These are phyloP conservation scores for Chamaecyparis obtusa DNA, from an alignment of 75 land plant species.

Conservation along the genomic window DNA sequence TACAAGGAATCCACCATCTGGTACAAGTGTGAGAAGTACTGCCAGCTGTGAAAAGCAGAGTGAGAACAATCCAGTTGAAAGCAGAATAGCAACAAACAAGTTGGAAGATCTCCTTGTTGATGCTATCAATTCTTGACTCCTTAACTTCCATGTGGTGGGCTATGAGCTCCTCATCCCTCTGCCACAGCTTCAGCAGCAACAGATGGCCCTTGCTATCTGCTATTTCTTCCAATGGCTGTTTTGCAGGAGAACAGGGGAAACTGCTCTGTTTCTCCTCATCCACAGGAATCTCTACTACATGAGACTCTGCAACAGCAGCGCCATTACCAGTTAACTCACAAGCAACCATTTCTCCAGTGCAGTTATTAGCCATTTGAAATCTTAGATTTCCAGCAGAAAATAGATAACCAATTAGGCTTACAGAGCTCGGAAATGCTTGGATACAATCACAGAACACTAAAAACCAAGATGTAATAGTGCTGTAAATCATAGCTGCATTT, in stretches of 20 bases:
- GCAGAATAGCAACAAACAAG: constrained; percentile 46
- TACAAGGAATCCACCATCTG: constrained; percentile 56
- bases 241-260: constrained; percentile 4
- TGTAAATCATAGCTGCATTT: background rate
- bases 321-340: background rate
- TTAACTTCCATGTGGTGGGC: constrained; percentile 19
- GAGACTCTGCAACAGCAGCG: constrained; percentile 10
- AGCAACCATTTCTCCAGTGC: background rate
- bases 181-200: constrained; percentile 59
- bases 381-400: background rate
- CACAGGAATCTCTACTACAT: constrained; percentile 52
- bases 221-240: constrained; percentile 61
- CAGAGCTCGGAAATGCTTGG: background rate
- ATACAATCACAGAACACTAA: background rate
- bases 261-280: constrained; percentile 24
- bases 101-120: constrained; percentile 38
- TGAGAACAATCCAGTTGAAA: constrained; percentile 47
- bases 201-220: constrained; percentile 70
- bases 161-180: constrained; percentile 46
- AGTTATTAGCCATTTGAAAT: background rate
- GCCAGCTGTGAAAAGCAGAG: constrained; percentile 44
- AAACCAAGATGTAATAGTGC: background rate
- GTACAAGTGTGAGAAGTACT: constrained; percentile 12
- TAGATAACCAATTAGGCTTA: background rate
- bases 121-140: constrained; percentile 36